Evolutionary conservation across 169 alveolate genomes (phyloP), one percentile per base, ranked within the genome.

Genomic region (Cryptosporidium muris): DNA sequence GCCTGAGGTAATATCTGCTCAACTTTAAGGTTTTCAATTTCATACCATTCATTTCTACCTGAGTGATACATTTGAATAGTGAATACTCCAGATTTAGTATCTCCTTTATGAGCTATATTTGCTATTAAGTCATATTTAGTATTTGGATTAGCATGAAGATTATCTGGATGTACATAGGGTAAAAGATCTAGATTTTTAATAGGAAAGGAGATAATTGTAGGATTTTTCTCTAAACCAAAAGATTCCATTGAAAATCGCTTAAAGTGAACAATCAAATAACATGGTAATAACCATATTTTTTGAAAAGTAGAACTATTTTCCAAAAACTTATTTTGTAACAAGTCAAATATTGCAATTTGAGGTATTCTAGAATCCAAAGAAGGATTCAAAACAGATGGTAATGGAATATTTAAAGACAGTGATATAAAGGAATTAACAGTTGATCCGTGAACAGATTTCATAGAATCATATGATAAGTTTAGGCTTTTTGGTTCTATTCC

Each of bases 181-280:
- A 65, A 58, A 64, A 82, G 90, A 88, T 95, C 98, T 40, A 96
- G 91, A 85, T 95, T 94, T 67, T 95, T 96, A 64, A 97, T 88
- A 7, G 99, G 99, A 85, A 98, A 97, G 54, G 97, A 95, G 80
- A 97, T 98, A 64, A 98, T 94, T n/a, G 99, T 97, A n/a, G 98
- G 98, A 80, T 98, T 98, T 91, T 98, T 98, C 88, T 98, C 99
- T 42, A 95, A 89, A 90, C 96, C 96, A 92, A 96, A 96, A 81
- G 97, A 96, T 92, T 97, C 96, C 81, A 93, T 95, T 12, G 95
- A 91, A 91, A 98, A 98, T 85, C 99, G 92, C 80, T 96, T 94
- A 65, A 96, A 89, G 53, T 96, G 97, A 66, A 98, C 85, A 14
- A 98, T 91, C 51, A 96, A 88, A 81, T 95, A 96, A 82, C 91